Conservation (phyloP, 345 rosid genomes). For the Ailanthus altissimus region DNA sequence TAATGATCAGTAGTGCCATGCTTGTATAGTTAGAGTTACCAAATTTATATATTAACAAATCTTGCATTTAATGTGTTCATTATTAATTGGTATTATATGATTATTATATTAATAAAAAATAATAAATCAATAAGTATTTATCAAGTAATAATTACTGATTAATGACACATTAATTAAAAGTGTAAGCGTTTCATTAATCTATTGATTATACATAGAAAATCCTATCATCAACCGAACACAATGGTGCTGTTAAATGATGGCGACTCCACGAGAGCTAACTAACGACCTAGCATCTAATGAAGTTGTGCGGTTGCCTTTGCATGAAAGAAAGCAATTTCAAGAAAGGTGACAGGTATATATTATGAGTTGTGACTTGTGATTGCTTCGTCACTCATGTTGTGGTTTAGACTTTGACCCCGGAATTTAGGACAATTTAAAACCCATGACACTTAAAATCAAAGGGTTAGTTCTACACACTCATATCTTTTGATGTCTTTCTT, state of each 20-base stretch:
- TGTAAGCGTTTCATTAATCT: too few species aligned
- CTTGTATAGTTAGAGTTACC: too few species aligned
- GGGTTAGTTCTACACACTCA: neutral
- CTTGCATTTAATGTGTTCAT: too few species aligned
- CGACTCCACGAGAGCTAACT: conserved; percentile 13
- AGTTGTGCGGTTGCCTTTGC: neutral
- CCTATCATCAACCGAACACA: neutral
- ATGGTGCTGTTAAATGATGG: neutral
- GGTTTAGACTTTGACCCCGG: conserved; percentile 24
- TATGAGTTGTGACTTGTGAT: neutral
- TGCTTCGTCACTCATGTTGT: neutral
- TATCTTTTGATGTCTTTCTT: neutral
- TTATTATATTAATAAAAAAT: too few species aligned
- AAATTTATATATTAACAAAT: too few species aligned
- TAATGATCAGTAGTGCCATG: too few species aligned
- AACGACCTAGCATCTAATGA: conserved; percentile 14
- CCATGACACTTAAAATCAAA: neutral
- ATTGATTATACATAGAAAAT: too few species aligned
- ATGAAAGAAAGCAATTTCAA: neutral
- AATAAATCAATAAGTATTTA: too few species aligned
- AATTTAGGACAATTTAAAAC: neutral
- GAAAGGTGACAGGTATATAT: neutral
- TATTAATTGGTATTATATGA: too few species aligned
- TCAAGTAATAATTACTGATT: too few species aligned
- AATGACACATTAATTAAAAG: too few species aligned